A percentile compares a stretch with the other conserved stretches of the same genome.
phyloP scores from a whole-genome alignment of 768 basidiomycete genomes.

The Pholiota conissans region DNA sequence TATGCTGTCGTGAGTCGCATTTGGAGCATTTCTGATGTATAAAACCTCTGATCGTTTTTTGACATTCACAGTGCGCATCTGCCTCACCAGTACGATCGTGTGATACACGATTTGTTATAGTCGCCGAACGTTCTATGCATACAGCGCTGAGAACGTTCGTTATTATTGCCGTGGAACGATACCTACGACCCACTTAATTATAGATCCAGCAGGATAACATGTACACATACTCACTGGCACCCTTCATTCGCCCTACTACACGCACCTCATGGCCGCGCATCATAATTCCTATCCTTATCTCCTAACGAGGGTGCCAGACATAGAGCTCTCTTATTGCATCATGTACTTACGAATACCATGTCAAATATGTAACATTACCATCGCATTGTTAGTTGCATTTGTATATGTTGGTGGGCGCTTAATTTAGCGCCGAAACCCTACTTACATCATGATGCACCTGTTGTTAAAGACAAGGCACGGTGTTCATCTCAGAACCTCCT shows the following conservation, averaged over 20 bases:
- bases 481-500: no score
- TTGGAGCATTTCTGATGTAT: no score
- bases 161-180: background rate
- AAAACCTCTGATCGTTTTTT: conserved; percentile 4
- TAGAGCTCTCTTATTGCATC: background rate
- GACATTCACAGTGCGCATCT: conserved; percentile 58
- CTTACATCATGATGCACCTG: no score
- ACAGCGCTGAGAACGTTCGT: background rate
- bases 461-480: no score
- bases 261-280: background rate
- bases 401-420: no score
- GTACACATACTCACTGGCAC: background rate
- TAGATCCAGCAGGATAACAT: background rate
- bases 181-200: background rate
- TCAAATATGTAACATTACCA: background rate
- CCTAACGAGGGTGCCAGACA: background rate
- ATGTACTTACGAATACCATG: background rate
- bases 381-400: background rate
- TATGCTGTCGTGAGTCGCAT: conserved; percentile 67
- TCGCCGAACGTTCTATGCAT: background rate
- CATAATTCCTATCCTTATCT: background rate
- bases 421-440: no score
- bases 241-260: background rate
- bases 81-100: conserved; percentile 79
- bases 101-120: conserved; percentile 67